Conservation (phyloP, 1,139 yeast genomes). For the Taphrina deformans region DNA sequence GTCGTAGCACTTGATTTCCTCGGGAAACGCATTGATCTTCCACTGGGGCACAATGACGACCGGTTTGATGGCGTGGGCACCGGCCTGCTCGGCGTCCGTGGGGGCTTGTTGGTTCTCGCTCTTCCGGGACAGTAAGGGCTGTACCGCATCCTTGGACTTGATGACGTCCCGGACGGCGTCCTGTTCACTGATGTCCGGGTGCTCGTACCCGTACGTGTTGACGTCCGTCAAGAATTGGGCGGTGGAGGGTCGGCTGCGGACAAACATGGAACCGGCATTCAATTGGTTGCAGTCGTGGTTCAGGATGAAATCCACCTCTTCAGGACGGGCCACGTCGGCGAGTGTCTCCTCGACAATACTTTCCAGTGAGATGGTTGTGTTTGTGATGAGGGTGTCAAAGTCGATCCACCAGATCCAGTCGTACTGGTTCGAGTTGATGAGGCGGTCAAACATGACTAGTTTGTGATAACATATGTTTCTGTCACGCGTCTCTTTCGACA, state of each 20-base stretch:
- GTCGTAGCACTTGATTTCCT: conserved; percentile 7
- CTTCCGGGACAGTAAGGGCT: neutral
- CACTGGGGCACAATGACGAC: conserved; percentile 3
- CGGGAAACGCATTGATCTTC: conserved; percentile 8
- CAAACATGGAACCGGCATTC: conserved; percentile 5
- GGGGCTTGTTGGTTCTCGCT: neutral
- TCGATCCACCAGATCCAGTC: conserved; percentile 10
- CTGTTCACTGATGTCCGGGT: conserved; percentile 3
- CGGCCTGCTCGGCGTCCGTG: neutral
- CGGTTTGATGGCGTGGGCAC: neutral
- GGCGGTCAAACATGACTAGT: conserved; percentile 5
- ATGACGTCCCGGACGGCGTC: conserved; percentile 5
- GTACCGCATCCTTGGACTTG: neutral
- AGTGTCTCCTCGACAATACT: conserved; percentile 1
- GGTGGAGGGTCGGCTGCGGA: neutral
- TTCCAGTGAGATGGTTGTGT: neutral
- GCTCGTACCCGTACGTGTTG: neutral
- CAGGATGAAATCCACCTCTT: neutral
- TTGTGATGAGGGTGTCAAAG: conserved; percentile 4
- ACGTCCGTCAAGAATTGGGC: neutral
- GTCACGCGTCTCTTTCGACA: neutral
- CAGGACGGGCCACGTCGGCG: neutral
- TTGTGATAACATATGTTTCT: conserved; percentile 2
- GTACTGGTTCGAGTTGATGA: neutral
- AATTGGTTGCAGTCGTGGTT: conserved; percentile 7